Evolutionary conservation across 148 eudicot species (phyloP).

Genomic region (Heliosperma pusillum): DNA sequence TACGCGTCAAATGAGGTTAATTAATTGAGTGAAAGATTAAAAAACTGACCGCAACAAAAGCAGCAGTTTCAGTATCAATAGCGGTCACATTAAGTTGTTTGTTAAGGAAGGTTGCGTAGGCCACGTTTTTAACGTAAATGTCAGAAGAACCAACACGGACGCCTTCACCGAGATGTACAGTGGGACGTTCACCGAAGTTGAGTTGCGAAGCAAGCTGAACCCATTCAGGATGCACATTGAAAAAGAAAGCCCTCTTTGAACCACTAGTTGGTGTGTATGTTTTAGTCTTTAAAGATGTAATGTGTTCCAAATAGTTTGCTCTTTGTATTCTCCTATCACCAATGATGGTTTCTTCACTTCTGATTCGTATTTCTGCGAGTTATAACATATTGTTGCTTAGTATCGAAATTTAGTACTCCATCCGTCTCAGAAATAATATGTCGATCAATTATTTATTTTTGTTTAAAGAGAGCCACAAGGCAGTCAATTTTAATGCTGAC

Average conservation of each 20-base stretch:
- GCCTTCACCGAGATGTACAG: slow-evolving; percentile 13
- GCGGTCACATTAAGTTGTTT: slow-evolving; percentile 8
- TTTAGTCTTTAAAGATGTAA: background rate
- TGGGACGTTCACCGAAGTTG: slow-evolving; percentile 14
- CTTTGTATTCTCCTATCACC: slow-evolving; percentile 27
- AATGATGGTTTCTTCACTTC: background rate
- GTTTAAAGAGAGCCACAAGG: too few relatives aligned
- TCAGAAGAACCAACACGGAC: slow-evolving; percentile 20
- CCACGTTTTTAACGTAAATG: slow-evolving; percentile 15
- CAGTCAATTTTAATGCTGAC: too few relatives aligned
- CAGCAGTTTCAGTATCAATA: slow-evolving; percentile 25
- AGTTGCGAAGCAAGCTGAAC: slow-evolving; percentile 14
- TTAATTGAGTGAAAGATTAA: too few relatives aligned
- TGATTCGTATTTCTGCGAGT: background rate
- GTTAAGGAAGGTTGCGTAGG: slow-evolving; percentile 16
- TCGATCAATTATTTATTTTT: too few relatives aligned
- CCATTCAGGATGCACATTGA: slow-evolving; percentile 16
- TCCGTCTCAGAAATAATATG: too few relatives aligned
- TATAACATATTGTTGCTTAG: too few relatives aligned
- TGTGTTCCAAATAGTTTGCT: slow-evolving; percentile 1
- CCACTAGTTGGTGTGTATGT: slow-evolving; percentile 8
- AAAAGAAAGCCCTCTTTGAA: slow-evolving; percentile 8
- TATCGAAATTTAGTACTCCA: too few relatives aligned
- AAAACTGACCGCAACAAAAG: slow-evolving; percentile 23
- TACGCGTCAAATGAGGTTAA: too few relatives aligned